Evolutionary conservation across 805 yeast species (phyloP).

Genomic region (Monosporozyma servazzii): DNA sequence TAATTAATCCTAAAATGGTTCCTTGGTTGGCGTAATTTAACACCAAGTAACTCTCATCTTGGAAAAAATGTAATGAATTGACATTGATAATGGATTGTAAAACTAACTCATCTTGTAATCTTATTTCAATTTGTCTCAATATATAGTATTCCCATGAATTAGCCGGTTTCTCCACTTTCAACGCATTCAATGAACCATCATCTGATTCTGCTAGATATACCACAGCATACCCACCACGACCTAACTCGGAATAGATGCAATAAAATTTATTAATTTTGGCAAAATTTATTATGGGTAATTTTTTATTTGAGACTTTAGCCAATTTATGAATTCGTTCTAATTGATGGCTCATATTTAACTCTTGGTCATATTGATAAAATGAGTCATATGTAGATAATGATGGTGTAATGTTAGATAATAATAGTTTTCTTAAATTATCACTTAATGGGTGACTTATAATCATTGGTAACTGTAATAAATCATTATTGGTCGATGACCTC

Average conservation of each 20-base stretch:
- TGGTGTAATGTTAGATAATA: constrained; percentile 34
- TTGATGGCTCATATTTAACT: constrained; percentile 30
- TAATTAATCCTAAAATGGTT: constrained; percentile 60
- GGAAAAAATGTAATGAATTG: constrained; percentile 43
- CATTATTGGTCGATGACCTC: background rate
- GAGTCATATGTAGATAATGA: constrained; percentile 30
- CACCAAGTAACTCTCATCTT: constrained; percentile 61
- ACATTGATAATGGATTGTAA: constrained; percentile 40
- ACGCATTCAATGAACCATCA: constrained; percentile 47
- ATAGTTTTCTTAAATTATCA: constrained; percentile 29
- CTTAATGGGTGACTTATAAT: constrained; percentile 39
- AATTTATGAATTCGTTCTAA: constrained; percentile 31
- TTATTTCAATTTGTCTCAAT: constrained; percentile 44
- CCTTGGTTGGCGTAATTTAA: constrained; percentile 63
- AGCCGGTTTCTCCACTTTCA: constrained; percentile 64
- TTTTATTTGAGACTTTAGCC: constrained; percentile 31
- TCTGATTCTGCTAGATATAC: constrained; percentile 64
- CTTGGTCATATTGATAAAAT: constrained; percentile 24
- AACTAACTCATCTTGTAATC: constrained; percentile 25
- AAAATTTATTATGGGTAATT: constrained; percentile 26
- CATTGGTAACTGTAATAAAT: background rate
- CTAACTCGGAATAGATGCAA: constrained; percentile 42
- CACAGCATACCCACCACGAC: constrained; percentile 73
- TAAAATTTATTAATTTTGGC: constrained; percentile 28
- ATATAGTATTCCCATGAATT: constrained; percentile 78